phyloP scores from a whole-genome alignment of 352 stramenopile species.

The Globisporangium ultimum region DNA sequence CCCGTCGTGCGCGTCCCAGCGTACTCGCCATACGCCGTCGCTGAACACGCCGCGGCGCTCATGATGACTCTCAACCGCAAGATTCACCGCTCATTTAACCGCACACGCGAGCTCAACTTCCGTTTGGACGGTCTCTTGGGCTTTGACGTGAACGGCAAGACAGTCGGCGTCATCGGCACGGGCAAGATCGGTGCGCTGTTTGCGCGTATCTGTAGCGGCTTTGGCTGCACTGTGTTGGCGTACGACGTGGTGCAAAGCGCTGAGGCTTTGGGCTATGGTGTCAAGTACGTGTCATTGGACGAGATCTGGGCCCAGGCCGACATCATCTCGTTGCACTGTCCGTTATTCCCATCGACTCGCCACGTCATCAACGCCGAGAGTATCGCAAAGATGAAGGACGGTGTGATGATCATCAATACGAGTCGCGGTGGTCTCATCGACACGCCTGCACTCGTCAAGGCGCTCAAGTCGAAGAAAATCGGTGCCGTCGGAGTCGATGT shows the following conservation, averaged over 20 bases:
- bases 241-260: conserved; percentile 21
- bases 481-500: conserved; percentile 83
- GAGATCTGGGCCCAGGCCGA: conserved; percentile 66
- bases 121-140: conserved; percentile 50
- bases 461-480: conserved; percentile 79
- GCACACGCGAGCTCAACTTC: conserved; percentile 76
- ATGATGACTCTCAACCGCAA: conserved; percentile 78
- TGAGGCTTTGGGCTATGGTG: conserved; percentile 34
- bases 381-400: conserved; percentile 85
- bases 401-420: conserved; percentile 90
- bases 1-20: no score
- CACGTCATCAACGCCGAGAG: conserved; percentile 83
- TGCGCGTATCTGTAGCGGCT: conserved; percentile 33
- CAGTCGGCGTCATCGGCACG: conserved; percentile 60
- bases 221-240: conserved; percentile 44
- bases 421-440: conserved; percentile 85
- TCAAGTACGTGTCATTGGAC: conserved; percentile 59
- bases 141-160: conserved; percentile 74
- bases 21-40: no score
- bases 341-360: conserved; percentile 74
- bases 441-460: conserved; percentile 74
- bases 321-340: conserved; percentile 88
- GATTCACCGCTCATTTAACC: conserved; percentile 72
- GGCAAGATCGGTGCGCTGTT: conserved; percentile 57
- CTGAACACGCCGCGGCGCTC: no score